Base-by-base conservation (phyloP, 1,284 basidiomycete genomes). In the Trichosporon sp. region DNA sequence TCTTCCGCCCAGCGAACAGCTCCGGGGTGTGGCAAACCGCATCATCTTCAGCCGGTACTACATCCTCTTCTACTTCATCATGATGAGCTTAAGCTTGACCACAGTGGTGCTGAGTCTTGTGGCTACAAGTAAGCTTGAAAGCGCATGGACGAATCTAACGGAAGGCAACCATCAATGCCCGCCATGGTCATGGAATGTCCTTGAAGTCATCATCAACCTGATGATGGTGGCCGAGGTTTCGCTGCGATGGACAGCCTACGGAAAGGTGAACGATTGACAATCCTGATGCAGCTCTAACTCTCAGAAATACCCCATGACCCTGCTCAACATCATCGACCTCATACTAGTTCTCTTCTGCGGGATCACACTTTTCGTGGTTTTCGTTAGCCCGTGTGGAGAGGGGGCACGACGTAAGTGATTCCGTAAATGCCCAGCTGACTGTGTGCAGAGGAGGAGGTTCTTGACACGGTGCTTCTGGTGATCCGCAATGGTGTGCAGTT, bases 251-350 rank as follows among this genome's bases (percentile, higher is more conserved):
- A 86, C 96, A 67, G 95, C 95, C 0, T 92, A 96, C 78, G 94
- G 94, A 73, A 88, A 90, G 83, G 95, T 96, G 11, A 12, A 11
- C 38, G 78, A 26, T 26, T 21, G 5, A 8, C 1, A 7, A 19
- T 1, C 38, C 21, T 14, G 16, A 8, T 12, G 16, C 4, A 19
- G 7, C 54, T 16, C 66, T 66, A 26, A 65, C 26, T 51, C 26
- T 78, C 26, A 97, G 95, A 92, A 95, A 93, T 97, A 97, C 85
- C 96, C 94, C 90, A 91, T 90, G 83, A 95, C 94, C 16, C 89
- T 91, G 14, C 94, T 93, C 85, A 97, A 97, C 82, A 86, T 93
- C 51, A 87, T 95, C 78, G 94, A 97, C 82, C 87, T 96, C 14
- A 87, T 91, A 65, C 87, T 97, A 64, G 96, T 94, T 0, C 75